These are phyloP conservation scores for Colletotrichum echinochloae DNA, from an alignment of 2,329 filamentous ascomycete species.

Conservation along the genomic window DNA sequence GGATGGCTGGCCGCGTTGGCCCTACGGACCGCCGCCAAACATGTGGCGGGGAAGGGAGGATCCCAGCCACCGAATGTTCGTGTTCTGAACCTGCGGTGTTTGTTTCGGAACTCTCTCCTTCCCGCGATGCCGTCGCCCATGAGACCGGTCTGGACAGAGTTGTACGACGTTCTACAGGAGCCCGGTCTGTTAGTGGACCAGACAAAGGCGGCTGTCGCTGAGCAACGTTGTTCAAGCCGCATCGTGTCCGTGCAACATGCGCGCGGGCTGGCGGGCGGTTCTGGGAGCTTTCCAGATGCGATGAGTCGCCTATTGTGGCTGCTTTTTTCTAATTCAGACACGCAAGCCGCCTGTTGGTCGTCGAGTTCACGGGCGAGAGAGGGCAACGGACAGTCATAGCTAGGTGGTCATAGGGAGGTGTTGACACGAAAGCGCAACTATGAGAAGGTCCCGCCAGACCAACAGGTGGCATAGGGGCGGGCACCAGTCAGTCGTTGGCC, in stretches of 20 bases:
- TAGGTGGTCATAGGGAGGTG: neutral
- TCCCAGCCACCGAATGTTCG: conserved; percentile 11
- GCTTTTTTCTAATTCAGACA: neutral
- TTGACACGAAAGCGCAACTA: neutral
- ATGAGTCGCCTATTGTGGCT: neutral
- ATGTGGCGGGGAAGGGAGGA: neutral
- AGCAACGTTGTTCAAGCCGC: conserved; percentile 8
- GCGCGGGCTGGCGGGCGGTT: conserved; percentile 2
- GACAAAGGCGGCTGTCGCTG: conserved; percentile 15
- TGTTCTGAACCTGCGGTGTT: conserved; percentile 8
- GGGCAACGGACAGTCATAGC: neutral
- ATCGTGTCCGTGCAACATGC: conserved; percentile 19
- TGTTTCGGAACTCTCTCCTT: neutral
- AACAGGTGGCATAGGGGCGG: conserved; percentile 1
- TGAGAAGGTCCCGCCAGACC: neutral
- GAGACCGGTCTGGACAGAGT: neutral
- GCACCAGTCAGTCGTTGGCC: conserved; percentile 2
- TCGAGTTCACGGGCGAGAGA: neutral
- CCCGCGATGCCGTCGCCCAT: neutral
- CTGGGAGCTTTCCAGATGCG: neutral
- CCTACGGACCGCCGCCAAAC: neutral
- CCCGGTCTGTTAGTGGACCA: neutral
- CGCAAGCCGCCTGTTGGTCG: neutral
- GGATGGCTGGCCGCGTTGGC: neutral
- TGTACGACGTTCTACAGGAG: neutral